These are phyloP conservation scores for Ceratocystis huliohia DNA, from an alignment of 2,329 filamentous ascomycete genomes.

Conservation along the genomic window DNA sequence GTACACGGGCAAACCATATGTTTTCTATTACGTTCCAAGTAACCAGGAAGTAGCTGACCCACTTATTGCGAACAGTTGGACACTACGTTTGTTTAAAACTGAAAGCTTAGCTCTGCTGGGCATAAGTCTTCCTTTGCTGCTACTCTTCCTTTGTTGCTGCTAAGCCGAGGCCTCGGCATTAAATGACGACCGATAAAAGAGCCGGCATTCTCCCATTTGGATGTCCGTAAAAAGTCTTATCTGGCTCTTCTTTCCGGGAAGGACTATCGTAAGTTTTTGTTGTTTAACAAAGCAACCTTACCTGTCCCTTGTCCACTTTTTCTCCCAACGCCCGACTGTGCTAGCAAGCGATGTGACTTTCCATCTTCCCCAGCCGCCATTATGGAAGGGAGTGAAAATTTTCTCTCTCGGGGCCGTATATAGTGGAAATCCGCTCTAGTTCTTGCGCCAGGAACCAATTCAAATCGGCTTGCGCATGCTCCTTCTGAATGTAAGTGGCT, in stretches of 20 bases:
- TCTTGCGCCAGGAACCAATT: not conserved
- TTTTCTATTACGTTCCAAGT: too few relatives aligned
- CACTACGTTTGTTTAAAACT: too few relatives aligned
- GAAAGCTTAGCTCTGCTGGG: too few relatives aligned
- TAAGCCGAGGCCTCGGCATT: too few relatives aligned
- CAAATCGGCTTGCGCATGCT: not conserved
- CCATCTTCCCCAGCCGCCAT: not conserved
- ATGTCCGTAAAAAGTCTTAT: not conserved
- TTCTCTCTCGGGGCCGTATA: not conserved
- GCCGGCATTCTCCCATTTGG: too few relatives aligned
- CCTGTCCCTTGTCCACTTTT: not conserved
- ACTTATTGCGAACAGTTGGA: too few relatives aligned
- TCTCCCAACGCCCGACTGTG: not conserved
- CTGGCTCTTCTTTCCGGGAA: not conserved
- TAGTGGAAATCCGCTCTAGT: not conserved
- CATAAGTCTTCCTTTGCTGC: too few relatives aligned
- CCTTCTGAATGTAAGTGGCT: not conserved
- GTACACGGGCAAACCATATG: too few relatives aligned
- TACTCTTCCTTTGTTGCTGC: too few relatives aligned
- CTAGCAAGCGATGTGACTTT: not conserved
- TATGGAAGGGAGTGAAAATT: not conserved
- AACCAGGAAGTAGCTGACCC: too few relatives aligned
- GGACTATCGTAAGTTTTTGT: not conserved
- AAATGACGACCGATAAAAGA: too few relatives aligned
- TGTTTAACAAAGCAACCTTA: not conserved